Base-by-base conservation (phyloP, 495 filamentous ascomycete species). In the Thermochaetoides thermophila region DNA sequence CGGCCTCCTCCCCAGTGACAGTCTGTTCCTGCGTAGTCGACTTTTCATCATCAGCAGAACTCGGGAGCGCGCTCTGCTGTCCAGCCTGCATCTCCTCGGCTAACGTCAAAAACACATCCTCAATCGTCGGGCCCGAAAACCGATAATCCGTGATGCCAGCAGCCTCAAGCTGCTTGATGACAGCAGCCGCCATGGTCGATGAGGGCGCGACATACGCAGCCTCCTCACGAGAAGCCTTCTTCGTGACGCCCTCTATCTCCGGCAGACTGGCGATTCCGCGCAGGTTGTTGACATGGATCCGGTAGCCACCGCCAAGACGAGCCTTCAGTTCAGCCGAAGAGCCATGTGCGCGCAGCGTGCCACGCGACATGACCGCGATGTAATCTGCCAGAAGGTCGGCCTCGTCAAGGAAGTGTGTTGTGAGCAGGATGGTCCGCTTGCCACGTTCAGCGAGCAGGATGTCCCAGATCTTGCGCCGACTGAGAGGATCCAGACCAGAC, bases 381-480 rank as follows among this genome's bases (percentile, higher is more conserved):
- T 81, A 70, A 44, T 85, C 80, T 0, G 79, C 76, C 5, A 85
- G 59, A 7, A 84, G 50, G 44, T 83, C 79, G 0, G 79, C 81
- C 50, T 85, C 80, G 44, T 84, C 80, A 14, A 85, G 59, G 46
- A 84, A 85, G 42, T 85, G 84, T 0, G 84, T 92, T 1, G 84
- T 92, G 31, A 92, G 56, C 17, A 93, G 71, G 31, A 87, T 80
- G 0, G 84, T 84, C 31, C 84, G 60, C 16, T 59, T 62, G 3
- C 84, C 82, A 40, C 84, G 68, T 45, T 84, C 84, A 1, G 74
- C 77, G 3, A 91, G 59, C 12, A 93, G 55, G 34, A 93, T 93
- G 42, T 87, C 79, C 84, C 84, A 93, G 33, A 92, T 78, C 53
- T 85, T 92, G 7, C 82, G 59, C 11, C 84, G 60, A 25, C 72